These are phyloP conservation scores for Ustilago nuda DNA, from an alignment of 1,284 basidiomycete genomes.

Conservation along the genomic window DNA sequence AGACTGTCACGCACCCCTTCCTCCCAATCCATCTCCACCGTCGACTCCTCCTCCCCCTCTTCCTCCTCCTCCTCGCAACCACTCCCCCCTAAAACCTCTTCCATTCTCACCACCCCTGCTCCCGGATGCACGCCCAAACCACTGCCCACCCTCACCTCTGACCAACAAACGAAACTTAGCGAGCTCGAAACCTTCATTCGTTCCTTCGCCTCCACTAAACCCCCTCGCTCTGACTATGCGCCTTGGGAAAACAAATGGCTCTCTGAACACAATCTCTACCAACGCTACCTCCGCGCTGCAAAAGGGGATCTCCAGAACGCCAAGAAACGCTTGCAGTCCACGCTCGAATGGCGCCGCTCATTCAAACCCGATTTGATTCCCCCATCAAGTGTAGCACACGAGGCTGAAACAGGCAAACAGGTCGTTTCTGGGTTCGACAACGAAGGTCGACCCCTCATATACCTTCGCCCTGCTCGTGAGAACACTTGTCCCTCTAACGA, in stretches of 20 bases:
- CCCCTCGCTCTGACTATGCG: constrained; percentile 48
- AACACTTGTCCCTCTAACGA: constrained; percentile 60
- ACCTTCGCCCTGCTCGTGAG: constrained; percentile 64
- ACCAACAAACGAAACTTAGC: constrained; percentile 35
- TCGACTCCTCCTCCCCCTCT: no score
- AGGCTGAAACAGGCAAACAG: constrained; percentile 65
- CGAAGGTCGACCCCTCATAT: constrained; percentile 61
- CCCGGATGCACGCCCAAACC: constrained; percentile 32
- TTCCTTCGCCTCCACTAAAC: constrained; percentile 6
- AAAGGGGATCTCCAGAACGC: constrained; percentile 63
- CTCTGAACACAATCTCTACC: constrained; percentile 47
- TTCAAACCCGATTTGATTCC: constrained; percentile 65
- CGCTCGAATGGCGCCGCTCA: constrained; percentile 64
- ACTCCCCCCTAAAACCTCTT: constrained; percentile 41
- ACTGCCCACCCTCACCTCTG: constrained; percentile 18
- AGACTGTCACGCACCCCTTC: constrained; percentile 42
- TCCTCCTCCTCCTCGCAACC: constrained; percentile 20
- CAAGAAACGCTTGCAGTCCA: constrained; percentile 60
- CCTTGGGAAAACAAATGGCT: constrained; percentile 57
- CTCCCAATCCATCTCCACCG: constrained; percentile 24
- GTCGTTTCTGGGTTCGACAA: constrained; percentile 65
- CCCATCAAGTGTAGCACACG: constrained; percentile 55
- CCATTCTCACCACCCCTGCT: constrained; percentile 33
- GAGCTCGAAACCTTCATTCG: constrained; percentile 37
- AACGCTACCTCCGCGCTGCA: constrained; percentile 61